A percentile compares a stretch with the other conserved stretches of the same genome.
Conservation (phyloP, 2,329 filamentous ascomycete genomes). For the Fonsecaea multimorphosa region DNA sequence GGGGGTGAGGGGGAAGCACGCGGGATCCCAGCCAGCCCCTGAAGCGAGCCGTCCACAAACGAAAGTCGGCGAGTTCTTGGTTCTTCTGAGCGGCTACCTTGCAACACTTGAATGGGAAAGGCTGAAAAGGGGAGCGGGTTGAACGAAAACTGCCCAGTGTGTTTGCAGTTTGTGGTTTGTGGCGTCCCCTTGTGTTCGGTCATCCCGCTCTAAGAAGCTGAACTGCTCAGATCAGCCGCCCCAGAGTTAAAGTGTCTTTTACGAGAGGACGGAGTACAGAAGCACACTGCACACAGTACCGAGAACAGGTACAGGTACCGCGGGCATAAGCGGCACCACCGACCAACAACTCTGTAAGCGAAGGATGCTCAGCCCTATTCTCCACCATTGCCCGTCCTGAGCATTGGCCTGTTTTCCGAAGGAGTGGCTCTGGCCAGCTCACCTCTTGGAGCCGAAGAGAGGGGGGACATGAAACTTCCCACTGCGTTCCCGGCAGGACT, state of each 20-base stretch:
- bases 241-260: background rate
- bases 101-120: background rate
- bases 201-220: background rate
- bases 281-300: too few species aligned
- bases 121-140: constrained; percentile 1
- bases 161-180: background rate
- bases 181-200: background rate
- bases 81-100: background rate
- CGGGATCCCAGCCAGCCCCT: background rate
- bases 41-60: background rate
- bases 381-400: background rate
- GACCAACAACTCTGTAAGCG: constrained; percentile 1
- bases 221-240: background rate
- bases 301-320: too few species aligned
- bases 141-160: background rate
- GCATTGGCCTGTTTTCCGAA: too few species aligned
- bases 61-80: background rate
- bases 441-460: background rate
- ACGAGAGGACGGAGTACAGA: background rate
- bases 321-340: background rate
- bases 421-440: too few species aligned
- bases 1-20: background rate
- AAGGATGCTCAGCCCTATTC: constrained; percentile 6
- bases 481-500: background rate
- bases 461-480: constrained; percentile 2